Conservation (phyloP, 129 eudicot species). For the Erigeron canadensis region DNA sequence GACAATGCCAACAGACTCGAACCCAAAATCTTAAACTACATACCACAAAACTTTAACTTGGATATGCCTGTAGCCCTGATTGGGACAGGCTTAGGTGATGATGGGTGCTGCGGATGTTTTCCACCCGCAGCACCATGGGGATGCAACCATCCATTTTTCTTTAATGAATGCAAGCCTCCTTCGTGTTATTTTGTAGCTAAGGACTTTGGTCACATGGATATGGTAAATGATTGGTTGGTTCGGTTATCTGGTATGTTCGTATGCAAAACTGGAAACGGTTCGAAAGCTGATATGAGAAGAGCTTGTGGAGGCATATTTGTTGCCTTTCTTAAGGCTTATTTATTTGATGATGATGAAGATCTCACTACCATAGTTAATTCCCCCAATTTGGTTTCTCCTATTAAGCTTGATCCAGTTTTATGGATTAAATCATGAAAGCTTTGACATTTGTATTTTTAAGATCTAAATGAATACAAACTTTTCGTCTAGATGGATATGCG, state of each 20-base stretch:
- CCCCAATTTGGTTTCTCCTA: slow-evolving; percentile 9
- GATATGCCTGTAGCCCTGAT: slow-evolving; percentile 27
- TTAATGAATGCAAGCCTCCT: slow-evolving; percentile 29
- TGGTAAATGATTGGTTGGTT: slow-evolving; percentile 30
- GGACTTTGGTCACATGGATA: slow-evolving; percentile 37
- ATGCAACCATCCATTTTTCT: slow-evolving; percentile 34
- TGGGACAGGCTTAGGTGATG: slow-evolving; percentile 29
- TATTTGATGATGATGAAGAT: slow-evolving; percentile 25
- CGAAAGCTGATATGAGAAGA: slow-evolving; percentile 32
- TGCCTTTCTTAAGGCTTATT: slow-evolving; percentile 33
- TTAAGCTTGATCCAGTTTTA: slow-evolving; percentile 29
- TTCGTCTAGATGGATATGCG: too few relatives aligned
- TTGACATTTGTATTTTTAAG: background rate
- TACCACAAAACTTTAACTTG: slow-evolving; percentile 28
- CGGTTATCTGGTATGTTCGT: slow-evolving; percentile 22
- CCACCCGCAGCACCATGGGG: slow-evolving; percentile 37
- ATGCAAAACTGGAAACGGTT: slow-evolving; percentile 35
- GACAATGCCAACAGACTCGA: background rate
- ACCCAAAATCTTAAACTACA: slow-evolving; percentile 34
- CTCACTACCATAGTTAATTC: slow-evolving; percentile 22
- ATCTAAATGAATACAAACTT: too few relatives aligned
- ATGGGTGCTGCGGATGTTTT: background rate
- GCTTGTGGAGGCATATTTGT: slow-evolving; percentile 36
- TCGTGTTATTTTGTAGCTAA: slow-evolving; percentile 34
- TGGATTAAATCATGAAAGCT: slow-evolving; percentile 5